A percentile compares a stretch with the other conserved stretches of the same genome.
Evolutionary conservation across 2,329 filamentous ascomycete genomes (phyloP).

Genomic region (Epichloe bromicola): DNA sequence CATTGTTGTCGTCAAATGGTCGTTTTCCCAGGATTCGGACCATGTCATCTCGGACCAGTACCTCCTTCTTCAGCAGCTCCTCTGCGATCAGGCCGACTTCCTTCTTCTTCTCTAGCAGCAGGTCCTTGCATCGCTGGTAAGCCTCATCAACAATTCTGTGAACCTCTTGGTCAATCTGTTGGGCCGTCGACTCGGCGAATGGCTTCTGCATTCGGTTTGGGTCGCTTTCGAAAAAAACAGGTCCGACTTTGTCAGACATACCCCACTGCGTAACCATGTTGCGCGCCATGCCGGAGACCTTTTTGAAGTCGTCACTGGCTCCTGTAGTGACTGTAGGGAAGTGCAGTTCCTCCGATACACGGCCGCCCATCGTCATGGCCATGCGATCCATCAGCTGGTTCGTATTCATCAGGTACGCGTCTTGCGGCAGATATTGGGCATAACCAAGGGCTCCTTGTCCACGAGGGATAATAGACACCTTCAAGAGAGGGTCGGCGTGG

Average conservation of each 20-base stretch:
- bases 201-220: constrained; percentile 81
- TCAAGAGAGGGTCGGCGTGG: constrained; percentile 91
- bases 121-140: constrained; percentile 76
- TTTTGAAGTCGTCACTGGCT: constrained; percentile 94
- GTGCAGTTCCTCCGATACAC: constrained; percentile 90
- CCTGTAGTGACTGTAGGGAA: constrained; percentile 94
- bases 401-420: constrained; percentile 91
- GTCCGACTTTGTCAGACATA: constrained; percentile 90
- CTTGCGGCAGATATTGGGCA: constrained; percentile 89
- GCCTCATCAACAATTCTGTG: constrained; percentile 84
- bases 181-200: constrained; percentile 87
- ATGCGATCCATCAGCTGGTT: constrained; percentile 98
- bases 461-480: constrained; percentile 96
- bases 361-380: constrained; percentile 96
- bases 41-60: constrained; percentile 84
- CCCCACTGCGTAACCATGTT: constrained; percentile 99
- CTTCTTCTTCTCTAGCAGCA: constrained; percentile 73
- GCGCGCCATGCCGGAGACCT: constrained; percentile 90
- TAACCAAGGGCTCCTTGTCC: constrained; percentile 90
- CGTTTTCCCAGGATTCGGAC: constrained; percentile 73
- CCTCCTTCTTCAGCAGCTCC: constrained; percentile 84
- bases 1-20: constrained; percentile 69
- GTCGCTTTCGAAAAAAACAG: constrained; percentile 79
- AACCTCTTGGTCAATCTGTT: constrained; percentile 84
- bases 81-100: constrained; percentile 86